Evolutionary conservation across 2,329 filamentous ascomycete genomes (phyloP).

Genomic region (Apiospora arundinis): DNA sequence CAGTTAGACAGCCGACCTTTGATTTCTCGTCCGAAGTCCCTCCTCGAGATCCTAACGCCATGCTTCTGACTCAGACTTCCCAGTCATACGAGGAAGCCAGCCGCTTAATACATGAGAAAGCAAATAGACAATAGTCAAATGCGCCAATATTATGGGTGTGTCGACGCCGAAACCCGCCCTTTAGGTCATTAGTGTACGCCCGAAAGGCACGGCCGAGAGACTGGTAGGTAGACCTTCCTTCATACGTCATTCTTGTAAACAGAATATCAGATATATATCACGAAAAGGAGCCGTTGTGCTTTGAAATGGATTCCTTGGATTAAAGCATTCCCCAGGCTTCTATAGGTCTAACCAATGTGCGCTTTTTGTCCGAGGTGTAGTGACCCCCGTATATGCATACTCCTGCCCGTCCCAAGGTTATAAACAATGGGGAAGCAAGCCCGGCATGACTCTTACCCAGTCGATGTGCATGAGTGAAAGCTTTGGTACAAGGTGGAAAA

Average conservation of each 20-base stretch:
- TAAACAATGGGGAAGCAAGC: neutral
- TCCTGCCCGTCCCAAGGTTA: neutral
- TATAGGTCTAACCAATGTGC: constrained; percentile 12
- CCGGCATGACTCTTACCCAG: neutral
- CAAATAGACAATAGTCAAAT: neutral
- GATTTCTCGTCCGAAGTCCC: neutral
- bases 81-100: constrained; percentile 1
- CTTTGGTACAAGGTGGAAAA: neutral
- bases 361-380: neutral
- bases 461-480: neutral
- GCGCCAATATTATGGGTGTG: neutral
- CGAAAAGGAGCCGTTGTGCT: neutral
- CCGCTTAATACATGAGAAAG: neutral
- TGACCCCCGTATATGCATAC: neutral
- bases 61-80: neutral
- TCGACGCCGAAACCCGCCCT: neutral
- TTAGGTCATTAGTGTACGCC: neutral
- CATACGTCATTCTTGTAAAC: too few species aligned
- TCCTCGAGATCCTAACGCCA: neutral
- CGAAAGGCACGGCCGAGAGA: neutral
- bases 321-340: neutral
- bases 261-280: neutral
- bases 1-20: neutral
- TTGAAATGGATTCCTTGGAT: neutral
- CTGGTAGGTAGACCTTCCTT: neutral